Evolutionary conservation across 345 rosid genomes (phyloP).

Genomic region (Firmiana major): DNA sequence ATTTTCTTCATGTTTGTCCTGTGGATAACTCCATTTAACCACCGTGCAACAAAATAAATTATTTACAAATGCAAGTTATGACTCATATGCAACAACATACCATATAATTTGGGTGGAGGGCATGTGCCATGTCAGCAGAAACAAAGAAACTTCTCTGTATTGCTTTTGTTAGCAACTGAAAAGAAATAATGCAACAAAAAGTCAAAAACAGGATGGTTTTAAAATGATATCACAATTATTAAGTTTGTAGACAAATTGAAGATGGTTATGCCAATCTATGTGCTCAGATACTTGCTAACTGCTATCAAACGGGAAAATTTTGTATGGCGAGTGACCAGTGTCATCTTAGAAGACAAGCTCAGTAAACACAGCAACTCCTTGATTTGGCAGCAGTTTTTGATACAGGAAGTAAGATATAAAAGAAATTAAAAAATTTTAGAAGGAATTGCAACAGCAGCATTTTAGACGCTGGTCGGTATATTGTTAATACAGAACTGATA

Average conservation of each 20-base stretch:
- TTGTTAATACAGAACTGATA: background rate
- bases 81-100: slow-evolving; percentile 28
- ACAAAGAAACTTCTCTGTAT: slow-evolving; percentile 85
- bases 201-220: background rate
- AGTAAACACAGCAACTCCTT: background rate
- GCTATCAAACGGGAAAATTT: background rate
- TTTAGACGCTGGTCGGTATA: background rate
- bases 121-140: slow-evolving; percentile 99
- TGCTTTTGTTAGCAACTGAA: slow-evolving; percentile 78
- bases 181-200: background rate
- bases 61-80: slow-evolving; percentile 4
- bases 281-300: background rate
- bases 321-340: background rate
- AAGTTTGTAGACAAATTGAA: background rate
- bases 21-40: slow-evolving; percentile 19
- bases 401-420: background rate
- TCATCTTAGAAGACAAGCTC: background rate
- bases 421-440: too few relatives aligned
- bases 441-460: background rate
- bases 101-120: slow-evolving; percentile 90
- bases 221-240: background rate
- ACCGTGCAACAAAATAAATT: slow-evolving; percentile 10
- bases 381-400: background rate
- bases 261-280: background rate
- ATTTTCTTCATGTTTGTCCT: slow-evolving; percentile 97